Conservation (phyloP, 2,329 filamentous ascomycete genomes). For the Arthroderma uncinatum region DNA sequence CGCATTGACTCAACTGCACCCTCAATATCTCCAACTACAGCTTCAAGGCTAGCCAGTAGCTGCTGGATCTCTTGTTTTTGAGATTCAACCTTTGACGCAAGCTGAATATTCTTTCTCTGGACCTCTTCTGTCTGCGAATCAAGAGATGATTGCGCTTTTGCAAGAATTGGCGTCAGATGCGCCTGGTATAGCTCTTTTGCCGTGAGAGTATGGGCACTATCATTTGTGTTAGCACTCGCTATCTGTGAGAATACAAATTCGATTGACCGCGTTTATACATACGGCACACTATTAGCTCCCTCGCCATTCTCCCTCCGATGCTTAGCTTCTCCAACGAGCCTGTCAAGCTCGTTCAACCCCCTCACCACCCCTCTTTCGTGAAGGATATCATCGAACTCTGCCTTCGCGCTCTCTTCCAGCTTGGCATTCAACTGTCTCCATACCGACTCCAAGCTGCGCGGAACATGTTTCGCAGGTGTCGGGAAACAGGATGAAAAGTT, state of each 20-base stretch:
- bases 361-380: slow-evolving; percentile 45
- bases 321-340: slow-evolving; percentile 48
- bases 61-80: slow-evolving; percentile 49
- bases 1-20: slow-evolving; percentile 35
- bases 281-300: slow-evolving; percentile 37
- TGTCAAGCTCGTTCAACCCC: slow-evolving; percentile 51
- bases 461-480: slow-evolving; percentile 48
- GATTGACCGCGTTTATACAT: slow-evolving; percentile 22
- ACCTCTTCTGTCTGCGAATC: slow-evolving; percentile 40
- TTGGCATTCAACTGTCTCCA: slow-evolving; percentile 49
- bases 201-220: slow-evolving; percentile 48
- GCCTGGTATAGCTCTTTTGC: slow-evolving; percentile 47
- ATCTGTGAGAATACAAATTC: not conserved
- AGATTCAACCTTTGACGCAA: slow-evolving; percentile 41
- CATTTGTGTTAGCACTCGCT: not conserved
- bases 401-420: slow-evolving; percentile 45
- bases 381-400: slow-evolving; percentile 52
- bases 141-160: slow-evolving; percentile 40
- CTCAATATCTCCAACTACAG: slow-evolving; percentile 47
- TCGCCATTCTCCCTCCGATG: slow-evolving; percentile 38
- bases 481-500: slow-evolving; percentile 56
- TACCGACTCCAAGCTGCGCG: slow-evolving; percentile 45
- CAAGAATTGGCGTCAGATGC: slow-evolving; percentile 48
- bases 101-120: slow-evolving; percentile 43
- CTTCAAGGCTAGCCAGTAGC: slow-evolving; percentile 45